Evolutionary conservation across 192 early-diverging fungal genomes (phyloP).

Genomic region (Diversispora eburnea): DNA sequence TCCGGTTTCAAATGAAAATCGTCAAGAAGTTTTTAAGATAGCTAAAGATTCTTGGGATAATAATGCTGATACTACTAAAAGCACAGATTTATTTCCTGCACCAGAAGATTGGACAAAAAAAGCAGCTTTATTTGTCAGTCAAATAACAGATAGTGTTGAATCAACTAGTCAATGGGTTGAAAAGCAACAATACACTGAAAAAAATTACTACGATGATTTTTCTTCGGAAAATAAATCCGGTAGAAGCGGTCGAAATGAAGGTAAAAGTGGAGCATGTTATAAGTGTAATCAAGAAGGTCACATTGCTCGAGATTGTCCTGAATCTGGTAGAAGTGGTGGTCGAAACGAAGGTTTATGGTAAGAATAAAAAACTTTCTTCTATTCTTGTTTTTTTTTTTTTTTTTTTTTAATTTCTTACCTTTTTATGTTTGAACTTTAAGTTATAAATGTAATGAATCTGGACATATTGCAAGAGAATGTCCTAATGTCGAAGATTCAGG

Average conservation of each 20-base stretch:
- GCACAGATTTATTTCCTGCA: no score
- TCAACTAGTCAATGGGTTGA: no score
- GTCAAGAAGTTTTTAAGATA: no score
- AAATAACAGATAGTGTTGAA: no score
- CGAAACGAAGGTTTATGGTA: not conserved
- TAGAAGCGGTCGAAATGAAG: not conserved
- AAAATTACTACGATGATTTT: not conserved
- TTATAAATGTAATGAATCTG: not conserved
- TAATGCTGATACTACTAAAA: no score
- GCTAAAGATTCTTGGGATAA: no score
- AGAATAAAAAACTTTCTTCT: not conserved
- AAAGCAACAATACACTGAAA: no score
- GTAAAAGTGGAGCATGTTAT: not conserved
- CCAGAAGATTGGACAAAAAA: no score
- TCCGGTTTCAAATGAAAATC: no score
- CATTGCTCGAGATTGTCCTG: conserved; percentile 6
- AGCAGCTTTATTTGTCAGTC: no score
- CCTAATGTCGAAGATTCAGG: not conserved
- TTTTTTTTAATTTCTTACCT: not conserved
- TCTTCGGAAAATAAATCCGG: not conserved
- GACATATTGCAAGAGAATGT: conserved; percentile 2
- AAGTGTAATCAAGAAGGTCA: conserved; percentile 8
- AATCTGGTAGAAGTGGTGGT: not conserved
- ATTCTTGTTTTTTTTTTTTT: not conserved
- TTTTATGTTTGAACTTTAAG: not conserved